phyloP scores from a whole-genome alignment of 331 rosid genomes.

The Prunus yedoensis region DNA sequence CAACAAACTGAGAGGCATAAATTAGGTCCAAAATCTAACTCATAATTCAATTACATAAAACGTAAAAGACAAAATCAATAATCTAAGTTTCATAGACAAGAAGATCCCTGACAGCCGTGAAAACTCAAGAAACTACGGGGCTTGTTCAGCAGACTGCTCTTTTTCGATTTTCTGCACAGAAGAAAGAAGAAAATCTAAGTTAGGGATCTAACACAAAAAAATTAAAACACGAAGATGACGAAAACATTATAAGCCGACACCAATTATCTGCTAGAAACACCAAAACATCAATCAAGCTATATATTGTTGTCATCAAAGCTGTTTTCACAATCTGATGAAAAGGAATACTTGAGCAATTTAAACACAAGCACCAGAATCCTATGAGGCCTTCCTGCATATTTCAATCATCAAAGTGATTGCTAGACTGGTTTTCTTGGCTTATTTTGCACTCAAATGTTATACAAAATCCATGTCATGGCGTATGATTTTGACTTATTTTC shows the following conservation, averaged over 20 bases:
- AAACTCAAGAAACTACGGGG: slow-evolving; percentile 29
- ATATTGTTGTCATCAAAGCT: neutral
- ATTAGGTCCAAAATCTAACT: slow-evolving; percentile 13
- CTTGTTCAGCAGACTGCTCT: slow-evolving; percentile 36
- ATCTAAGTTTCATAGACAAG: neutral
- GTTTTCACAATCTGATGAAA: neutral
- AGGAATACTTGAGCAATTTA: neutral
- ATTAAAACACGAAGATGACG: neutral
- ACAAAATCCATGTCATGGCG: neutral
- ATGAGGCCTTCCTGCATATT: neutral
- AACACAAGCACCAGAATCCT: neutral
- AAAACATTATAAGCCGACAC: neutral
- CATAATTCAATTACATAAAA: neutral
- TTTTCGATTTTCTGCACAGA: slow-evolving; percentile 50
- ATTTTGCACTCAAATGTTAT: neutral
- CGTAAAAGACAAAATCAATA: neutral
- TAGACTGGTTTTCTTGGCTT: neutral
- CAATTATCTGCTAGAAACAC: neutral
- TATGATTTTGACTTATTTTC: neutral
- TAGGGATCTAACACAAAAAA: slow-evolving; percentile 6
- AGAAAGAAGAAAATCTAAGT: neutral
- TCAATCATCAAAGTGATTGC: neutral
- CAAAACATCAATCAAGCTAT: neutral
- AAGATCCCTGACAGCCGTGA: neutral
- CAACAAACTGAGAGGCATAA: neutral